phyloP scores from a whole-genome alignment of 148 eudicot genomes.

The Rhododendron griersonianum region DNA sequence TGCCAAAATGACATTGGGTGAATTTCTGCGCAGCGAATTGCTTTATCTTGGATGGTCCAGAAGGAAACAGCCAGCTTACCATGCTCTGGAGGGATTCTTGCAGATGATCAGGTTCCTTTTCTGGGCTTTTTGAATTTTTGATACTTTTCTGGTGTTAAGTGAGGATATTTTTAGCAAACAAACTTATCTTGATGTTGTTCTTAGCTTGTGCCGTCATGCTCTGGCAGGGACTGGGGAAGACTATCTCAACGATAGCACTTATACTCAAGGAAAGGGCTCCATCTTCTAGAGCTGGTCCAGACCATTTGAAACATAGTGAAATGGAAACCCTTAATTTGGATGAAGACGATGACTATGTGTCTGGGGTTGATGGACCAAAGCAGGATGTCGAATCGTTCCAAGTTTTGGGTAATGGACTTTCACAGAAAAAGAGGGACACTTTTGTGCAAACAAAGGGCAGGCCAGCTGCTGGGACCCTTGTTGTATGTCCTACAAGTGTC shows the following conservation, averaged over 20 bases:
- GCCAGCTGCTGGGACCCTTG: slow-evolving; percentile 86
- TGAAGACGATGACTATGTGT: slow-evolving; percentile 44
- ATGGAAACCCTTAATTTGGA: slow-evolving; percentile 66
- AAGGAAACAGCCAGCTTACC: slow-evolving; percentile 70
- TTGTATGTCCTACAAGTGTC: slow-evolving; percentile 99
- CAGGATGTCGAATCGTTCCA: slow-evolving; percentile 24
- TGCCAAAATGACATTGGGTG: slow-evolving; percentile 7
- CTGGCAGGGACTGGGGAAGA: slow-evolving; percentile 90
- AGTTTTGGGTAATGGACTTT: slow-evolving; percentile 13
- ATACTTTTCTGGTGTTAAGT: background rate
- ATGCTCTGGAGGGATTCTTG: slow-evolving; percentile 95
- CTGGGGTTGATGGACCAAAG: slow-evolving; percentile 18
- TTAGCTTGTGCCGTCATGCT: background rate
- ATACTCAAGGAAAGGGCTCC: slow-evolving; percentile 81
- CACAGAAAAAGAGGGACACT: slow-evolving; percentile 1
- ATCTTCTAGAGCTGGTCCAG: slow-evolving; percentile 19
- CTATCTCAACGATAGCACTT: slow-evolving; percentile 90
- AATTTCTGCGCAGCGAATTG: slow-evolving; percentile 70
- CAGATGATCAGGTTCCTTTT: slow-evolving; percentile 87
- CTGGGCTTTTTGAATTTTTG: background rate
- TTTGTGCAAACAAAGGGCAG: slow-evolving; percentile 46
- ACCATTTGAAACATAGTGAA: slow-evolving; percentile 19
- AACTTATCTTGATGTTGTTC: background rate
- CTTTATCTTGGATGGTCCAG: slow-evolving; percentile 95
- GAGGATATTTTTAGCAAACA: background rate